Evolutionary conservation across 140 eudicot species (phyloP), one percentile per base, ranked within the genome.

Genomic region (Oenanthe javanica): DNA sequence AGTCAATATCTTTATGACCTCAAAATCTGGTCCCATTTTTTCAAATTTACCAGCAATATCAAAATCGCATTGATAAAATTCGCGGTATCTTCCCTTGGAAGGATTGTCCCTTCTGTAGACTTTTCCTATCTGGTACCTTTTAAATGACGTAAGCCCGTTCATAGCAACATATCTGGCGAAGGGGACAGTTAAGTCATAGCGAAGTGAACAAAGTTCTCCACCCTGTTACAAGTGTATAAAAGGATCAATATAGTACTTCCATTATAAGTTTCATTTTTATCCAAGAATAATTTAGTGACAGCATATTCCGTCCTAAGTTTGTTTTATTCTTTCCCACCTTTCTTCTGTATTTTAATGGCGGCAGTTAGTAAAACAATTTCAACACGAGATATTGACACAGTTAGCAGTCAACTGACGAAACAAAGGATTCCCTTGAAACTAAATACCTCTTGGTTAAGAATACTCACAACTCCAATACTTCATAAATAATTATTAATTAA

Each of bases 11-110:
- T 86, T 88, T 76, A 95, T 82, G 72, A 92, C 93, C 91, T 95
- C 99, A 87, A 92, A 95, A 57, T 95, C 97, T 1, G 97, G 95
- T 76, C 88, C 93, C 82, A 85, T 86, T 76, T 87, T 89, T 64
- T 88, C 96, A 81, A 85, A 87, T 45, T 87, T 95, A 73, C 99
- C 99, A n/a, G 99, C 99, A 59, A 95, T 90, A 70, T 95, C 99
- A 79, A 95, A 92, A 87, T 95, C 99, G 77, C 99, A 95, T 81
- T 95, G 99, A 87, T 92, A 95, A 75, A 95, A 95, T 84, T 95
- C 99, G 78, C 99, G 99, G 66, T 84, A 95, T 83, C 99, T 86
- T 82, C 99, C 99, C 85, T 95, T 95, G 10, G 97, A 95, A 47
- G 97, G 99, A 69, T 95, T 95, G 80, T 95, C 97, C 84, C 99